A percentile compares a stretch with the other conserved stretches of the same genome.
phyloP scores from a whole-genome alignment of 768 basidiomycete species.

The Boletus tomentosulus region DNA sequence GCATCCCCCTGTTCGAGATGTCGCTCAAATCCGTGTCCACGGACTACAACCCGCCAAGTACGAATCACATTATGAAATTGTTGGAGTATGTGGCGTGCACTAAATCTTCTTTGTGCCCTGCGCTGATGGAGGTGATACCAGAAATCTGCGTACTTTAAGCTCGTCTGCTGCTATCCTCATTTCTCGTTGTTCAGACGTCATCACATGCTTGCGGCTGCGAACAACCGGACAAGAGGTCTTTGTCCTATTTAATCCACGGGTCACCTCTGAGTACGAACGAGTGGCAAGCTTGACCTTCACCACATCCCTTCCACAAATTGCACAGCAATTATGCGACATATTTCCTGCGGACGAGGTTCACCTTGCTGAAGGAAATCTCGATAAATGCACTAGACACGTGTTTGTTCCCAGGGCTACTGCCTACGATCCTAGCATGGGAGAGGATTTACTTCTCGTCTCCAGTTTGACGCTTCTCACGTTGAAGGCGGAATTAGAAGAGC shows the following conservation, averaged over 20 bases:
- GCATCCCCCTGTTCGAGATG: conserved; percentile 43
- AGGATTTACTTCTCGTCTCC: conserved; percentile 40
- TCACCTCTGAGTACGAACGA: conserved; percentile 42
- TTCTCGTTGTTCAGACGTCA: conserved; percentile 57
- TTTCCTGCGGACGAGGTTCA: conserved; percentile 40
- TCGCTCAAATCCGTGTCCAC: conserved; percentile 35
- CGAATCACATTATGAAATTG: conserved; percentile 28
- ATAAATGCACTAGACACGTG: conserved; percentile 52
- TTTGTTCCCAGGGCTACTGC: conserved; percentile 37
- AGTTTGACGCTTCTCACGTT: conserved; percentile 46
- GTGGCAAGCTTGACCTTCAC: conserved; percentile 54
- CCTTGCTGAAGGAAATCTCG: conserved; percentile 35
- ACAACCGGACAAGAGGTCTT: conserved; percentile 35
- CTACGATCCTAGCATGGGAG: conserved; percentile 16
- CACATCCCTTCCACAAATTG: conserved; percentile 38
- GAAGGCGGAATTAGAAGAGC: conserved; percentile 37
- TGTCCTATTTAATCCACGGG: conserved; percentile 60
- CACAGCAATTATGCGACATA: conserved; percentile 39
- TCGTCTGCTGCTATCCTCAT: conserved; percentile 40
- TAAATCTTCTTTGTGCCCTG: background rate
- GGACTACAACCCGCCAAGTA: conserved; percentile 33
- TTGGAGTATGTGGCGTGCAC: conserved; percentile 15
- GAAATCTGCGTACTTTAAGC: conserved; percentile 13
- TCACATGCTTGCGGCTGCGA: conserved; percentile 42
- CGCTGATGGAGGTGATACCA: conserved; percentile 14